These are phyloP conservation scores for Candida endomychidarum DNA, from an alignment of 805 yeast genomes.

Conservation along the genomic window DNA sequence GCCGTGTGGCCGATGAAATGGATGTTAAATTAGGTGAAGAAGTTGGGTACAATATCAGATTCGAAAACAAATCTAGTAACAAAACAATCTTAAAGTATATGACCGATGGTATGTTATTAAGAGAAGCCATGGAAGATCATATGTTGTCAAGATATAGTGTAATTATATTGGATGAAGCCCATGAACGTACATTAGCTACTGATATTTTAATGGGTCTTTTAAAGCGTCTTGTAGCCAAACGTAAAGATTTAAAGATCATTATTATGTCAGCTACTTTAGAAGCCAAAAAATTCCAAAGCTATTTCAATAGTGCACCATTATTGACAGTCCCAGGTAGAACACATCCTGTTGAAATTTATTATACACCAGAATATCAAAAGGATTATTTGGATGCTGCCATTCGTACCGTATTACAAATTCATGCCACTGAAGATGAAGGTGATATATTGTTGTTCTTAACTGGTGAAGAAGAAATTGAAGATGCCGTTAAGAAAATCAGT, in stretches of 20 bases:
- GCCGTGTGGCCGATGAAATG: constrained; percentile 96
- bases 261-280: constrained; percentile 98
- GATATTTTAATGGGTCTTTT: constrained; percentile 95
- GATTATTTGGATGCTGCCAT: constrained; percentile 95
- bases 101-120: constrained; percentile 98
- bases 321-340: constrained; percentile 98
- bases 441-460: constrained; percentile 85
- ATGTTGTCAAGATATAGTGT: constrained; percentile 78
- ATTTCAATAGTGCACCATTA: constrained; percentile 89
- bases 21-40: constrained; percentile 90
- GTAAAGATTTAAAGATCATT: constrained; percentile 87
- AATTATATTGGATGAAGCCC: constrained; percentile 95
- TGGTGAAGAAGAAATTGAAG: constrained; percentile 98
- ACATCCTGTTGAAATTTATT: constrained; percentile 93
- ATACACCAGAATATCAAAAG: constrained; percentile 94
- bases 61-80: constrained; percentile 81
- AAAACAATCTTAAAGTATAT: constrained; percentile 87
- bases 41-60: constrained; percentile 94
- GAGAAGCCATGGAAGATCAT: constrained; percentile 98
- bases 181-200: constrained; percentile 94
- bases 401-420: constrained; percentile 92
- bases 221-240: constrained; percentile 74
- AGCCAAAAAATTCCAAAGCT: constrained; percentile 90
- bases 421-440: constrained; percentile 94
- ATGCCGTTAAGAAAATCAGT: constrained; percentile 85